Evolutionary conservation across 768 basidiomycete genomes (phyloP).

Genomic region (Tulasnella sp.): DNA sequence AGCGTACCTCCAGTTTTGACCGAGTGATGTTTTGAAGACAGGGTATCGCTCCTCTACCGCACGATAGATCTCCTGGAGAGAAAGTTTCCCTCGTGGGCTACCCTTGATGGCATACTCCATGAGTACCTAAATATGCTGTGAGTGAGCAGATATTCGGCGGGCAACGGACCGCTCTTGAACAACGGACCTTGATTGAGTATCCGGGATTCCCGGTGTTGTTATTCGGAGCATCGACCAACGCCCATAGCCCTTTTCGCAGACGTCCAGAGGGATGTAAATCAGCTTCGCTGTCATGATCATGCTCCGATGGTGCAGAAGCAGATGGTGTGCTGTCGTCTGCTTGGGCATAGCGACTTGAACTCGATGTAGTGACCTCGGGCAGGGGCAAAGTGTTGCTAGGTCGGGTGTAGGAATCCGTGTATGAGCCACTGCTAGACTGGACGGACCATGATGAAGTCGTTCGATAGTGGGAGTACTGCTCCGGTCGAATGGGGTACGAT

Average conservation of each 20-base stretch:
- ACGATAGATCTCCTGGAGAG: slow-evolving; percentile 5
- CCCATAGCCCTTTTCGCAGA: neutral
- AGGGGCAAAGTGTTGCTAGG: neutral
- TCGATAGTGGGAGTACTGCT: neutral
- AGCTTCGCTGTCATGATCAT: neutral
- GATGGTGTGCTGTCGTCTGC: neutral
- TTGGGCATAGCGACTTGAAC: neutral
- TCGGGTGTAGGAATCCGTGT: neutral
- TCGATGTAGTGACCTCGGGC: neutral
- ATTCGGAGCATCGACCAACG: slow-evolving; percentile 2
- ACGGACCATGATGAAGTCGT: neutral
- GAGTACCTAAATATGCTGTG: neutral
- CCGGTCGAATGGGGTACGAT: neutral
- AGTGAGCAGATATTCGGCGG: neutral
- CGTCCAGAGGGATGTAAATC: neutral
- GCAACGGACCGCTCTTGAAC: neutral
- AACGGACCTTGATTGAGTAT: slow-evolving; percentile 2
- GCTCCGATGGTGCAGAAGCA: neutral
- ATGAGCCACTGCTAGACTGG: neutral
- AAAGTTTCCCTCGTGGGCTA: slow-evolving; percentile 2
- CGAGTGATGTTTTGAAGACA: neutral
- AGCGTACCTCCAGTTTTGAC: slow-evolving; percentile 3
- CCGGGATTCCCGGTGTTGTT: slow-evolving; percentile 9
- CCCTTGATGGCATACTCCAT: slow-evolving; percentile 12
- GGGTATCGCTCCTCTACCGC: slow-evolving; percentile 11